Percentiles rank a stretch among this genome's conserved stretches.
Conservation (phyloP, 352 stramenopile species). For the Globisporangium lucens region DNA sequence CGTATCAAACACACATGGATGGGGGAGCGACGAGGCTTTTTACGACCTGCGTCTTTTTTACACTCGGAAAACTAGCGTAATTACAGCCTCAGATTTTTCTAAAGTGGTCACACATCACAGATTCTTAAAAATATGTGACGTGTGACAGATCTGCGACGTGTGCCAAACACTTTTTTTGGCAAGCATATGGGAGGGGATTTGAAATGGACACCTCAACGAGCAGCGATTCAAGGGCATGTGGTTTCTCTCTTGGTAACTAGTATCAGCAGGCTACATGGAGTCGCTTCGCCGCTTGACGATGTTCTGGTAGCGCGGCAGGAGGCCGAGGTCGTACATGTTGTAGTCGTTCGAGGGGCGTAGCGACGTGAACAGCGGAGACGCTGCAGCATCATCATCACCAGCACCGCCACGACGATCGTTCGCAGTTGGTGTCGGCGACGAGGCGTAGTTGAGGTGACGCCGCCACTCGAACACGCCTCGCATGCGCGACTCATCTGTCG, state of each 20-base stretch:
- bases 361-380: constrained; percentile 20
- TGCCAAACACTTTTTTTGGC: background rate
- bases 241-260: no score
- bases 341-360: constrained; percentile 28
- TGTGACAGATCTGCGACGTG: constrained; percentile 3
- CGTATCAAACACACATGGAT: background rate
- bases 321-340: constrained; percentile 22
- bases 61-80: background rate
- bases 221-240: background rate
- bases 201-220: background rate
- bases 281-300: constrained; percentile 38
- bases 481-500: constrained; percentile 9
- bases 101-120: constrained; percentile 12
- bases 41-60: constrained; percentile 3
- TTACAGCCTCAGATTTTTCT: background rate
- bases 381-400: background rate
- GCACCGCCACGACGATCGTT: constrained; percentile 10
- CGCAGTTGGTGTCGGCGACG: constrained; percentile 17
- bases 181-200: background rate
- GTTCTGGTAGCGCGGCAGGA: constrained; percentile 29
- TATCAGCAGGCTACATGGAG: constrained; percentile 40
- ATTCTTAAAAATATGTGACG: constrained; percentile 2
- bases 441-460: constrained; percentile 24
- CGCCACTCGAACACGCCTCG: background rate
- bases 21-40: background rate